phyloP scores from a whole-genome alignment of 495 filamentous ascomycete species.

The Podospora australis region DNA sequence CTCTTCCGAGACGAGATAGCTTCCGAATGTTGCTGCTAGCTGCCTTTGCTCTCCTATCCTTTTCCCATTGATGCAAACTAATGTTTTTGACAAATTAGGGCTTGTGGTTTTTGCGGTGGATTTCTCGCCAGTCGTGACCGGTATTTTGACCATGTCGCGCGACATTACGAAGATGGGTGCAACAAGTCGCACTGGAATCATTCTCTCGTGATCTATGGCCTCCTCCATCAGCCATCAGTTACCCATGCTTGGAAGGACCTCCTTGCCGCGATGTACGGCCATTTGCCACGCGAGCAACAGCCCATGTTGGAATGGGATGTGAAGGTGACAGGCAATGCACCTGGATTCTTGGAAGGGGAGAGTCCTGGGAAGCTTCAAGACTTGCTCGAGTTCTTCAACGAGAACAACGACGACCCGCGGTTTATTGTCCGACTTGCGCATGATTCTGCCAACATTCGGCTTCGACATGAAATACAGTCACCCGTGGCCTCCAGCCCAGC shows the following conservation, averaged over 20 bases:
- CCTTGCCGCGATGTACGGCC: constrained; percentile 31
- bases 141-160: constrained; percentile 46
- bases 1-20: too few species aligned
- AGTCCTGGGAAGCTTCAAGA: constrained; percentile 44
- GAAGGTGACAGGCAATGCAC: constrained; percentile 39
- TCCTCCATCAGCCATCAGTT: constrained; percentile 45
- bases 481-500: constrained; percentile 2
- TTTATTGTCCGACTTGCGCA: constrained; percentile 37
- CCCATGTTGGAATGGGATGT: constrained; percentile 43
- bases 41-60: too few species aligned
- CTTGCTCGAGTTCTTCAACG: constrained; percentile 43
- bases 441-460: constrained; percentile 35
- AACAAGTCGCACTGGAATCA: constrained; percentile 45
- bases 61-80: too few species aligned
- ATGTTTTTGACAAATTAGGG: too few species aligned
- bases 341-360: constrained; percentile 43
- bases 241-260: constrained; percentile 41
- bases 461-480: constrained; percentile 16
- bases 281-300: constrained; percentile 35
- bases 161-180: constrained; percentile 42
- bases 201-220: constrained; percentile 43
- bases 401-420: constrained; percentile 33
- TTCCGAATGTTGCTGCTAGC: too few species aligned
- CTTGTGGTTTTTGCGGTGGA: constrained; percentile 45
- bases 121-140: constrained; percentile 41